Percentiles rank a stretch among this genome's conserved stretches.
phyloP scores from a whole-genome alignment of 2,329 filamentous ascomycete genomes.

The Aspergillus sp. region DNA sequence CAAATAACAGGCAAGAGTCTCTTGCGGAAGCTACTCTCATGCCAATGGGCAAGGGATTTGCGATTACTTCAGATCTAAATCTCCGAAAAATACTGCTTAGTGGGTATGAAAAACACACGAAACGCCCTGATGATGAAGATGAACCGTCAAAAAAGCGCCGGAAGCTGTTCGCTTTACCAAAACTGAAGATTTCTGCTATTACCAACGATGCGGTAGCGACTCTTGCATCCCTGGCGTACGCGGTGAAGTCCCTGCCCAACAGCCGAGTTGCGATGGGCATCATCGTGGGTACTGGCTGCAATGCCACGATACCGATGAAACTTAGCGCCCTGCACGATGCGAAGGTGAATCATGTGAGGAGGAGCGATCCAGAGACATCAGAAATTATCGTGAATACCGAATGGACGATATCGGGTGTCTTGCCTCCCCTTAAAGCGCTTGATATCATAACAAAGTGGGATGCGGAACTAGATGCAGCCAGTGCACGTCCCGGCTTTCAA shows the following conservation, averaged over 20 bases:
- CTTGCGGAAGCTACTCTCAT: slow-evolving; percentile 56
- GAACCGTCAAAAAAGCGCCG: slow-evolving; percentile 46
- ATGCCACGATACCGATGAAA: slow-evolving; percentile 74
- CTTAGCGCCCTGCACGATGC: slow-evolving; percentile 61
- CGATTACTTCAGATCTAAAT: slow-evolving; percentile 56
- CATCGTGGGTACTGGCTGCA: slow-evolving; percentile 78
- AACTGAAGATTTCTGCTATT: slow-evolving; percentile 71
- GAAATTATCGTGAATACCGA: slow-evolving; percentile 79
- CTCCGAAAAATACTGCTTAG: slow-evolving; percentile 54
- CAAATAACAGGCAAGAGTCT: slow-evolving; percentile 48
- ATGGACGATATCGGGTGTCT: slow-evolving; percentile 76
- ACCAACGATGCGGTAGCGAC: slow-evolving; percentile 81
- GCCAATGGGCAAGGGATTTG: slow-evolving; percentile 60
- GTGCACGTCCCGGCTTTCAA: slow-evolving; percentile 73
- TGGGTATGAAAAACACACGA: slow-evolving; percentile 55
- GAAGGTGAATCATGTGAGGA: slow-evolving; percentile 57
- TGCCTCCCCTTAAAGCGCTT: slow-evolving; percentile 61
- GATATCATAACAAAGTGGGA: slow-evolving; percentile 71
- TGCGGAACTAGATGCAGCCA: slow-evolving; percentile 61
- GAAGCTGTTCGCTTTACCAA: slow-evolving; percentile 56
- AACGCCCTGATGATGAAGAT: slow-evolving; percentile 35
- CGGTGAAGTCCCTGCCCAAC: slow-evolving; percentile 59
- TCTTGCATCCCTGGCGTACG: slow-evolving; percentile 73
- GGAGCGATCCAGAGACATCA: slow-evolving; percentile 51
- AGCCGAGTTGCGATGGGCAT: slow-evolving; percentile 74